Evolutionary conservation across 768 basidiomycete genomes (phyloP).

Genomic region (Xerocomus spinulosus): DNA sequence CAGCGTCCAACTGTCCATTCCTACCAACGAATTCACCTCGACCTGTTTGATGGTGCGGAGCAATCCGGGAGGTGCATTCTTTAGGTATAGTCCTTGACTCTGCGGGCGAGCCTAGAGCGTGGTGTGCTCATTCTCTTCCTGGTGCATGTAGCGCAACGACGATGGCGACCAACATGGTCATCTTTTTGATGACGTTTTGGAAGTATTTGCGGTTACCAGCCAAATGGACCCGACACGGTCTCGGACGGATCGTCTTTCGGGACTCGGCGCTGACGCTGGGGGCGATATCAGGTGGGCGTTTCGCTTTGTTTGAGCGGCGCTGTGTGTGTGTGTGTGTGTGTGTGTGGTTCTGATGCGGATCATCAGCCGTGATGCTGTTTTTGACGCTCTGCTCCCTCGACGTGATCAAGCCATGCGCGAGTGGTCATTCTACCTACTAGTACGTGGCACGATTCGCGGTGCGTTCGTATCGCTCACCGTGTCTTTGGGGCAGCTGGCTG

Average conservation of each 20-base stretch:
- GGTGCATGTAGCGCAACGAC: slow-evolving; percentile 12
- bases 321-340: too few relatives aligned
- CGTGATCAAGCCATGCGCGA: slow-evolving; percentile 4
- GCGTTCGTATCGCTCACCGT: neutral
- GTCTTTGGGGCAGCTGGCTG: slow-evolving; percentile 13
- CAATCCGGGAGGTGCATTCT: slow-evolving; percentile 13
- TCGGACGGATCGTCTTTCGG: slow-evolving; percentile 10
- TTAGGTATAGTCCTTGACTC: slow-evolving; percentile 11
- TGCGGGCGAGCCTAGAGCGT: neutral
- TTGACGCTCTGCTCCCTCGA: slow-evolving; percentile 11
- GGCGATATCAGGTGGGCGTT: neutral
- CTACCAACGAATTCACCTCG: neutral
- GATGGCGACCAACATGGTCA: slow-evolving; percentile 7
- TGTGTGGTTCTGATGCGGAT: neutral
- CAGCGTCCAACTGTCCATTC: slow-evolving; percentile 11
- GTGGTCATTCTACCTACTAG: slow-evolving; percentile 20
- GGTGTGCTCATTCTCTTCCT: neutral
- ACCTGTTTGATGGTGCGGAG: slow-evolving; percentile 13
- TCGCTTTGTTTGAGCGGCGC: too few relatives aligned
- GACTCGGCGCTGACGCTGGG: slow-evolving; percentile 9
- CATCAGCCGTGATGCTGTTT: slow-evolving; percentile 13
- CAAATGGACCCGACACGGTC: neutral
- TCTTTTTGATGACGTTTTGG: slow-evolving; percentile 17
- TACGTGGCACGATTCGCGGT: neutral
- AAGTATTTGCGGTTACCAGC: slow-evolving; percentile 9